Evolutionary conservation across 2,329 filamentous ascomycete species (phyloP), one percentile per base, ranked within the genome.

Genomic region (Tolypocladium nubicola): DNA sequence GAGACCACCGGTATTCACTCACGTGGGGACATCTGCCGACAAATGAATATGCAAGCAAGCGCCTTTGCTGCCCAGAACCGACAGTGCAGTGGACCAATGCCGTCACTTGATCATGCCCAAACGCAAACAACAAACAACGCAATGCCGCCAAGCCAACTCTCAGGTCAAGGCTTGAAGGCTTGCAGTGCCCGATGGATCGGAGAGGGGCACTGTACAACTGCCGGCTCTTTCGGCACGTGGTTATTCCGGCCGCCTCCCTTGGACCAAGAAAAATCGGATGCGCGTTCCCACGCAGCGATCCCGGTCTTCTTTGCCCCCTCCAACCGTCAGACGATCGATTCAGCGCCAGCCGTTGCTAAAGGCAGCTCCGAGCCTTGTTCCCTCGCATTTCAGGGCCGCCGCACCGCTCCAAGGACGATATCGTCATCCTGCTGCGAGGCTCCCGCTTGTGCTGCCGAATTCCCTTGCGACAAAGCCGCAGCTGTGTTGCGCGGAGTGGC

Each of bases 181-280:
- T 43, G n/a, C n/a, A 0, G 41, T 26, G n/a, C 7, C 7, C 41
- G 26, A 26, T 26, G 21, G 21, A 26, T 5, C 19, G 39, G 19
- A 9, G 39, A 40, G 39, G 39, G 38, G 7, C 19, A n/a, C 19
- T 19, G 39, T 19, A 10, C 39, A n/a, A 19, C 39, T 3, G 16
- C 37, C 47, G 10, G 21, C 33, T 38, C 11, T 19, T 47, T 33
- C 52, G 52, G 52, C 52, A 43, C 38, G 16, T 43, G 38, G 52
- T 54, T 54, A 35, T 54, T 54, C 52, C 52, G 52, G 52, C 52
- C 13, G 52, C 16, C 26, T 30, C 26, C 11, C 38, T 30, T 33
- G 37, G n/a, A n/a, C 30, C 39, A 53, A 55, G 50, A 60, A 55
- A 45, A 45, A 52, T 52, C 55, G 49, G 47, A n/a, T 50, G 47